Percentiles rank a stretch among this genome's conserved stretches.
Conservation (phyloP, 305 asterid species). For the Salvia sclarea region DNA sequence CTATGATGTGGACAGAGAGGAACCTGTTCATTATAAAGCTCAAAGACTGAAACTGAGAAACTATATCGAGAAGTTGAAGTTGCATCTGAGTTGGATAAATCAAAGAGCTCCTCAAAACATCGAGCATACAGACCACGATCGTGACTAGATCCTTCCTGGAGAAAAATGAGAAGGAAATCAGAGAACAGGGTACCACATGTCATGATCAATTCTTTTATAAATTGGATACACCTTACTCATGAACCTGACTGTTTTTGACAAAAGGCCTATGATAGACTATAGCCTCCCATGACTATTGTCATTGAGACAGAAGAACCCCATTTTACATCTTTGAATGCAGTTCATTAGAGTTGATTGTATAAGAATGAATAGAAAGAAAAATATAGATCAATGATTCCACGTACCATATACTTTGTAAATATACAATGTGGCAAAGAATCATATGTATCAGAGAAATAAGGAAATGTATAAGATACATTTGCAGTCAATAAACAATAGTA, state of each 20-base stretch:
- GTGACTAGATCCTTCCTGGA: constrained; percentile 98
- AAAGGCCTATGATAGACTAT: not conserved
- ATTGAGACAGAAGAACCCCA: not conserved
- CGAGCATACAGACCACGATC: constrained; percentile 98
- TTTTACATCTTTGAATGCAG: constrained; percentile 16
- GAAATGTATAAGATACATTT: constrained; percentile 16
- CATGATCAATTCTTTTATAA: constrained; percentile 11
- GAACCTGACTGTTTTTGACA: no score
- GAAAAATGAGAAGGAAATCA: constrained; percentile 35
- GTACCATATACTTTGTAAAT: constrained; percentile 1
- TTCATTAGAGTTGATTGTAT: not conserved
- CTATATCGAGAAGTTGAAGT: constrained; percentile 77
- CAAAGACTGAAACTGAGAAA: constrained; percentile 86
- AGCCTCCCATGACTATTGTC: not conserved
- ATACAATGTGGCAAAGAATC: not conserved
- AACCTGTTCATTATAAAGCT: constrained; percentile 95
- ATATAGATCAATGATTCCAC: not conserved
- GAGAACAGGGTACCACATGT: constrained; percentile 30
- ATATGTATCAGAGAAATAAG: constrained; percentile 11
- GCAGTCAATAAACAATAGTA: constrained; percentile 8
- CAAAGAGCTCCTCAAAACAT: constrained; percentile 97
- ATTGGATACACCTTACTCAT: constrained; percentile 14
- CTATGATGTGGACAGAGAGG: constrained; percentile 30
- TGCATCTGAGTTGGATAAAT: constrained; percentile 92
- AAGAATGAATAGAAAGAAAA: not conserved